Percentiles rank a stretch among this genome's conserved stretches.
These are phyloP conservation scores for Grifola frondosa DNA, from an alignment of 1,284 basidiomycete genomes.

Conservation along the genomic window DNA sequence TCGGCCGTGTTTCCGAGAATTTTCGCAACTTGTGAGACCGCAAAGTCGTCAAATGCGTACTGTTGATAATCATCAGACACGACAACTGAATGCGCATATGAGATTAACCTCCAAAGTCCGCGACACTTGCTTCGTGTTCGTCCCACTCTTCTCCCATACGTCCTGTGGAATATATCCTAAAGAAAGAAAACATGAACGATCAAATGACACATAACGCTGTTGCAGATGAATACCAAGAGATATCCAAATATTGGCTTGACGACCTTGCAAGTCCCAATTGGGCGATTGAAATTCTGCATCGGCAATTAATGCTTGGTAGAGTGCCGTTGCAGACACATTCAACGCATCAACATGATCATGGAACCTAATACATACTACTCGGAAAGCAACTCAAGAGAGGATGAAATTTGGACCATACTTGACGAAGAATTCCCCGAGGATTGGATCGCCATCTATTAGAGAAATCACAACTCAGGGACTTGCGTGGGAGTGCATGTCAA, in stretches of 20 bases:
- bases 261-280: conserved; percentile 65
- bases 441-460: conserved; percentile 59
- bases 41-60: conserved; percentile 64
- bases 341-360: conserved; percentile 45
- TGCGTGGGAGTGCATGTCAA: background rate
- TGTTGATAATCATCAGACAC: conserved; percentile 20
- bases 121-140: conserved; percentile 61
- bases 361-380: conserved; percentile 36
- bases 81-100: background rate
- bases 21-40: conserved; percentile 61
- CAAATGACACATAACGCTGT: background rate
- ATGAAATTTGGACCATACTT: conserved; percentile 42
- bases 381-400: background rate
- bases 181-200: no score
- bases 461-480: background rate
- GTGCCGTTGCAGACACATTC: conserved; percentile 45
- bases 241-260: conserved; percentile 60
- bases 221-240: conserved; percentile 23
- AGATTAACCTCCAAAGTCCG: conserved; percentile 52
- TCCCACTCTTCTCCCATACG: conserved; percentile 50
- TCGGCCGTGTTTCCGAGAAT: conserved; percentile 48
- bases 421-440: conserved; percentile 64
- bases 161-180: conserved; percentile 55
- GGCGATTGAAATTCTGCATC: conserved; percentile 59
- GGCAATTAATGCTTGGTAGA: conserved; percentile 54